Base-by-base conservation (phyloP, 805 yeast species). In the Yarrowia hollandica region DNA sequence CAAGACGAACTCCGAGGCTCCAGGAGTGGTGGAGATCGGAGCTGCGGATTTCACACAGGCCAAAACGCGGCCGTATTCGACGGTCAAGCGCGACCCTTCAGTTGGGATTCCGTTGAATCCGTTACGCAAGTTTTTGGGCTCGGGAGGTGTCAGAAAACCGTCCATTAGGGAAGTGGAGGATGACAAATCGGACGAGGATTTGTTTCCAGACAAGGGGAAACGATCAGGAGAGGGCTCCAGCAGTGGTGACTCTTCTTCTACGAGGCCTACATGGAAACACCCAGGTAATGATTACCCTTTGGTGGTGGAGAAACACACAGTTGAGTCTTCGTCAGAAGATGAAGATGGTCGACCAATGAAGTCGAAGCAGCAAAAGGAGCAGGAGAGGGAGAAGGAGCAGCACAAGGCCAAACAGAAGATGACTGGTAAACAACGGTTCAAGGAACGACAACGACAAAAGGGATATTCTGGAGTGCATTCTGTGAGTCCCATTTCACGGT, bases 11-110 rank as follows among this genome's bases (percentile, higher is more conserved):
- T 0, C 18, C 11, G 33, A 16, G 2, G 14, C 19, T 7, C 19
- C 52, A 2, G 52, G 23, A 7, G 48, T 41, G 16, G 48, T 41
- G 22, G 48, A 41, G 16, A 26, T 41, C 6, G 48, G 48, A 5
- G 48, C n/a, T n/a, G n/a, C 16, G 6, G 31, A 15, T 2, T 15
- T 6, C 6, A n/a, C 5, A 11, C 19, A 12, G 4, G 21, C 25
- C 8, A 7, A 3, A 10, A 15, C 30, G 3, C 19, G 46, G 4
- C 46, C 33, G 12, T 25, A 41, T 12, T 7, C 22, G 12, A 16
- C 21, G 2, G 2, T 15, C 15, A 4, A 11, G 9, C 25, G 25
- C 6, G 15, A 18, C 10, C 30, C 44, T 8, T 4, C 28, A 5
- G 10, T 39, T 7, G 44, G 44, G 0, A 23, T 39, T 4, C 44